A percentile compares a stretch with the other conserved stretches of the same genome.
Evolutionary conservation across 176 grass and related monocot species (phyloP).

Genomic region (Bonia amplexicaulis): DNA sequence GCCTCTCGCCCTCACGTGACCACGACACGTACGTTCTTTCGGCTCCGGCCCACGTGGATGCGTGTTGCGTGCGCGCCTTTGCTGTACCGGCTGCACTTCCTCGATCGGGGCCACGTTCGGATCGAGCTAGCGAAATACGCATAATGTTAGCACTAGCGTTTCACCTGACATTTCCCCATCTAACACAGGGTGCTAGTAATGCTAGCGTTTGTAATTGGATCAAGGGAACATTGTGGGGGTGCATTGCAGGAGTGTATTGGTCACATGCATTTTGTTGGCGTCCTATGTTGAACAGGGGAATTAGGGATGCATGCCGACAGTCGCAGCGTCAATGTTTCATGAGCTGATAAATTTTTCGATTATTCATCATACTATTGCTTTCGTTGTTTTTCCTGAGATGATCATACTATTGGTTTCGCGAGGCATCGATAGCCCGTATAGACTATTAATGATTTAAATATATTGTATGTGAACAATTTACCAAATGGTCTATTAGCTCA

Average conservation of each 20-base stretch:
- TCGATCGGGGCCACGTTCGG: too few species aligned
- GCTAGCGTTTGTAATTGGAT: background rate
- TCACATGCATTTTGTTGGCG: background rate
- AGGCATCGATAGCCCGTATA: background rate
- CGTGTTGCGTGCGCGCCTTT: too few species aligned
- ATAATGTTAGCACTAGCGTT: background rate
- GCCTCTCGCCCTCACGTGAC: background rate
- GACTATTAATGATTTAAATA: background rate
- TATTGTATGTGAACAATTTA: rapidly evolving
- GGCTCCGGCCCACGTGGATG: background rate
- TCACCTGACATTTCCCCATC: background rate
- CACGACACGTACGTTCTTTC: background rate
- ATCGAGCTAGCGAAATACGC: too few species aligned
- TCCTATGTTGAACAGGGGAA: background rate
- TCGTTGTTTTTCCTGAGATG: background rate
- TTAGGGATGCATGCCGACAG: background rate
- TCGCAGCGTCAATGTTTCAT: background rate
- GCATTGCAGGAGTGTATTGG: background rate
- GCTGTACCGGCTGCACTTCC: too few species aligned
- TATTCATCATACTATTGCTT: background rate
- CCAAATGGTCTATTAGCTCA: constrained; percentile 66
- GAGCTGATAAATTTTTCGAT: background rate
- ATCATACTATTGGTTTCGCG: background rate
- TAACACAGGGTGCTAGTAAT: background rate
- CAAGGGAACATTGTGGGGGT: background rate